A percentile compares a stretch with the other conserved stretches of the same genome.
phyloP scores from a whole-genome alignment of 2,329 filamentous ascomycete species.

The Clonostachys solani region DNA sequence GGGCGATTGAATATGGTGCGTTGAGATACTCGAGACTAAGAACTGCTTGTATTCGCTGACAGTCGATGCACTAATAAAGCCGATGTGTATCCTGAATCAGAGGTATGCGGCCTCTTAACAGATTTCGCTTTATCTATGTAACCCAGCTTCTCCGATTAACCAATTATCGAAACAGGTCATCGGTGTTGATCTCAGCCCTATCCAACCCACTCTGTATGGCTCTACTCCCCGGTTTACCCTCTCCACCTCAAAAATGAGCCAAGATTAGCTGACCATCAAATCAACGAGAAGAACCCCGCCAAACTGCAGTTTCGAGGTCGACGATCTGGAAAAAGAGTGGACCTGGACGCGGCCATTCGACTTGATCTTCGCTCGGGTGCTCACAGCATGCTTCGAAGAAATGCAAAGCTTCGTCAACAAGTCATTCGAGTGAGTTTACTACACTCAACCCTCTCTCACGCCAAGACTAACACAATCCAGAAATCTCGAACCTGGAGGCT shows the following conservation, averaged over 20 bases:
- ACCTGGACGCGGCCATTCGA: conserved; percentile 23
- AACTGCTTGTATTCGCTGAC: neutral
- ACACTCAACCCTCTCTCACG: too few relatives aligned
- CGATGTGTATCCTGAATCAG: conserved; percentile 11
- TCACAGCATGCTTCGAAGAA: conserved; percentile 20
- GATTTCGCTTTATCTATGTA: neutral
- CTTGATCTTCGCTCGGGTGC: conserved; percentile 25
- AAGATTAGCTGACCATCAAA: neutral
- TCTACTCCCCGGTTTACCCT: neutral
- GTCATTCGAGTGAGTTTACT: conserved; percentile 1
- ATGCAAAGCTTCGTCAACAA: conserved; percentile 17
- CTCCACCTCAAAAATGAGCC: neutral
- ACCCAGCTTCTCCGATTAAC: neutral
- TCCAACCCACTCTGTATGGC: conserved; percentile 18
- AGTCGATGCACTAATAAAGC: conserved; percentile 1
- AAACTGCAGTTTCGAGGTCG: conserved; percentile 39
- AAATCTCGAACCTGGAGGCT: conserved; percentile 48
- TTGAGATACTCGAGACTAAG: conserved; percentile 11
- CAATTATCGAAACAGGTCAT: conserved; percentile 6
- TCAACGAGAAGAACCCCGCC: conserved; percentile 23
- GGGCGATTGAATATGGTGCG: conserved; percentile 23
- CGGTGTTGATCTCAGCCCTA: conserved; percentile 25
- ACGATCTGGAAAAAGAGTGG: conserved; percentile 28
- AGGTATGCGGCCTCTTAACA: neutral
- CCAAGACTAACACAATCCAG: too few relatives aligned